Evolutionary conservation across 106 monocot genomes (phyloP), one percentile per base, ranked within the genome.

Genomic region (Acorus calamus): DNA sequence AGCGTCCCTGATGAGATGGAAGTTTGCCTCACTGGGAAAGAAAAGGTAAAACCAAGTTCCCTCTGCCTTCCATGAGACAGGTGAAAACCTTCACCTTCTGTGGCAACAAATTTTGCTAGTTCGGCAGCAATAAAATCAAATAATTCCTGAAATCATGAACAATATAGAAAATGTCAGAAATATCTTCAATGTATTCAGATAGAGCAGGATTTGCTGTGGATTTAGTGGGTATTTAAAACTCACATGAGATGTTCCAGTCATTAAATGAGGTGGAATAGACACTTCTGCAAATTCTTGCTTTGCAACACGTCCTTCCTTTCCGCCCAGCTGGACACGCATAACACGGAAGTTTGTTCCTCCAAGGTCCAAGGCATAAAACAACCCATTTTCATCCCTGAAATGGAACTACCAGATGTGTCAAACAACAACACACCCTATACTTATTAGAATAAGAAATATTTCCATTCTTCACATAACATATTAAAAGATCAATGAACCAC

Each of bases 41-140:
- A 98, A 65, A 98, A 98, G 4, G 96, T 98, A 69, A 98, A 98
- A n/a, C 96, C 96, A 42, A 98, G 76, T 66, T 91, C 96, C 66
- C 87, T 83, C 76, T 85, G 80, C 69, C 79, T 87, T 0, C 88
- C 88, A 7, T 56, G 74, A 57, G 81, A 67, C 61, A 83, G 70
- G 10, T 83, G 81, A 76, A 77, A 76, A 53, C 71, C 77, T 57
- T 81, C 79, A 56, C 77, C 79, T 76, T 99, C 98, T 7, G 85
- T 50, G 59, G 69, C 74, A 53, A 99, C 76, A 74, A 99, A 99
- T 42, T 79, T 83, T 53, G 80, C 85, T 56, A 99, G 53, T 42
- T 74, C 88, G 14, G 66, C 49, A 59, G 92, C 98, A 64, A 99
- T 88, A 68, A 78, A 99, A 78, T 92, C 92, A 86, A 99, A 99